Base-by-base conservation (phyloP, 495 filamentous ascomycete genomes). In the Annulohypoxylon bovei region DNA sequence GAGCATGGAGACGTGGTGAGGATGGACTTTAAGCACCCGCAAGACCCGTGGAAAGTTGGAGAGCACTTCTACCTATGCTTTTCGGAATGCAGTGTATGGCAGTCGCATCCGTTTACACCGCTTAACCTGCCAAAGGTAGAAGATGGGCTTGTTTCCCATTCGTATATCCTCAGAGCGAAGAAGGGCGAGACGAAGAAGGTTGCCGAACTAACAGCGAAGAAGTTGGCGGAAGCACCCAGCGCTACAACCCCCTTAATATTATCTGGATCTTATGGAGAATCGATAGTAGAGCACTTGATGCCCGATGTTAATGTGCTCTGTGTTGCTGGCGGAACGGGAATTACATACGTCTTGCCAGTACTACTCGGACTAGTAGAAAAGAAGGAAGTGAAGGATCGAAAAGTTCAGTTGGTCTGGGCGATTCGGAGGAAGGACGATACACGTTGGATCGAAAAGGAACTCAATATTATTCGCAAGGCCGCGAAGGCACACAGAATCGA, bases 51-150 rank as follows among this genome's bases (percentile, higher is more conserved):
- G 88, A 77, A 78, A 20, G 75, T 88, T 23, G 89, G 89, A 7
- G 86, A 92, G 73, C 90, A 91, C 64, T 92, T 88, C 74, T 90
- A 87, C 64, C 77, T 91, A 27, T 86, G 82, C 68, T 91, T 92
- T 62, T 77, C 87, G 0, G 80, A 83, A 22, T 76, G 85, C 2
- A 88, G 82, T 57, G 78, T 90, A 58, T 91, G 88, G 85, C 88
- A 92, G 77, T 85, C 86, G 0, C 90, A 92, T 70, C 89, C 90
- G 6, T 90, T 91, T 70, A 92, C 90, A 0, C 86, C 88, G 0
- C 76, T 84, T 25, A 86, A 80, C 32, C 67, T 85, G 1, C 89
- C 88, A 0, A 74, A 72, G 1, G 67, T 68, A 1, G 65, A 75
- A 5, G 61, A 69, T 4, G 73, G 74, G 0, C 44, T 70, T 14